Evolutionary conservation across 2,329 filamentous ascomycete species (phyloP).

Genomic region (Cyphellophora europaea): DNA sequence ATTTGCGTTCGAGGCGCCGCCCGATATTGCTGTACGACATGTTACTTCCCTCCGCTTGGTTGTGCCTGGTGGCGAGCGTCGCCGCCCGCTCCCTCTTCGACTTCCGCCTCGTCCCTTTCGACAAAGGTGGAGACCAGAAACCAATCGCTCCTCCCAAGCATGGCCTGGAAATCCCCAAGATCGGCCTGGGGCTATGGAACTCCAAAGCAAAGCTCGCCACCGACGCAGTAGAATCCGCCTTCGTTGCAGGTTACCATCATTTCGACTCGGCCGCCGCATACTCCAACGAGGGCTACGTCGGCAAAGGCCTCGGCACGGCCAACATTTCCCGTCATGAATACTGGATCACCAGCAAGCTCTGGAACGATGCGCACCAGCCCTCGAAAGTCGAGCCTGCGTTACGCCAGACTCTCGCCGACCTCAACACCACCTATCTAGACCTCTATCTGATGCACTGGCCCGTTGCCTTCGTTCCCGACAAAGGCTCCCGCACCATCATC

Average conservation of each 20-base stretch:
- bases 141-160: conserved; percentile 2
- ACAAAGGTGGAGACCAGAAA: background rate
- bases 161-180: conserved; percentile 22
- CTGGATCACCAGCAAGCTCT: conserved; percentile 71
- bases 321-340: conserved; percentile 52
- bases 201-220: conserved; percentile 22
- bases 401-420: conserved; percentile 28
- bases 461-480: conserved; percentile 23
- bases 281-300: conserved; percentile 61
- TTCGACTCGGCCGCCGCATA: conserved; percentile 29
- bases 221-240: conserved; percentile 23
- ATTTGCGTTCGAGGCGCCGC: no score
- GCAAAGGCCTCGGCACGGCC: conserved; percentile 51
- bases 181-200: conserved; percentile 31
- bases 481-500: conserved; percentile 20
- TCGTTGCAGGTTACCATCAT: conserved; percentile 29
- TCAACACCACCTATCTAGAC: conserved; percentile 32
- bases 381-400: conserved; percentile 52
- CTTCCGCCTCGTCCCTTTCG: no score
- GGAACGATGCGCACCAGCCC: conserved; percentile 61
- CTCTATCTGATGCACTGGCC: conserved; percentile 38
- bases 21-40: no score
- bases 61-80: no score
- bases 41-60: no score
- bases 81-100: no score